Percentiles rank a stretch among this genome's conserved stretches.
These are phyloP conservation scores for Didymosphaeria variabile DNA, from an alignment of 2,329 filamentous ascomycete species.

Conservation along the genomic window DNA sequence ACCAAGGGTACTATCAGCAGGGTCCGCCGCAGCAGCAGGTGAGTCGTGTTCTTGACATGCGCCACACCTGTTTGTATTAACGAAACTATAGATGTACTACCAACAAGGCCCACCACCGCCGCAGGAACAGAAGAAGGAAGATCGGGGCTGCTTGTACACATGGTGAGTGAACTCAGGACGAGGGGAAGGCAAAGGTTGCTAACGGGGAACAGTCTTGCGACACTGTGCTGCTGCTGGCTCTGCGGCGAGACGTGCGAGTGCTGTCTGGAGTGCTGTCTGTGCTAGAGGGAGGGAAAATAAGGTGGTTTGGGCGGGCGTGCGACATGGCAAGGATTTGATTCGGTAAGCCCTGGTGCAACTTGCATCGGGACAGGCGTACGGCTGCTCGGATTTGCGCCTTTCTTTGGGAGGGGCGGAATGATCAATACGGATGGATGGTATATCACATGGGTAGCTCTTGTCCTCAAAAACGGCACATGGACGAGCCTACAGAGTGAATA, in stretches of 20 bases:
- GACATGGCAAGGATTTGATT: no score
- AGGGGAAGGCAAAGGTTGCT: conserved; percentile 1
- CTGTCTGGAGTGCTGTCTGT: conserved; percentile 45
- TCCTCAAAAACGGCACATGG: background rate
- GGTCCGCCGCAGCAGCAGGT: conserved; percentile 44
- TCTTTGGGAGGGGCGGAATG: background rate
- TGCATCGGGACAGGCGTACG: background rate
- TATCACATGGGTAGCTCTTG: background rate
- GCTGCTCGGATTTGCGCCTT: no score
- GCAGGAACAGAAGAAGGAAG: conserved; percentile 40
- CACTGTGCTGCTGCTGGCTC: conserved; percentile 49
- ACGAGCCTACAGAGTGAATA: background rate
- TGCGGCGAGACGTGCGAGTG: conserved; percentile 49
- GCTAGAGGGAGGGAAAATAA: conserved; percentile 17
- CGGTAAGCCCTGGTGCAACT: no score
- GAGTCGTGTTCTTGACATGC: conserved; percentile 12
- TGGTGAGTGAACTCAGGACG: conserved; percentile 32
- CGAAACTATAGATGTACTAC: conserved; percentile 42
- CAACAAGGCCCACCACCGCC: conserved; percentile 36
- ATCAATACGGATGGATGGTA: no score
- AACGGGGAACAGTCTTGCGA: conserved; percentile 35
- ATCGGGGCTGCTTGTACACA: conserved; percentile 42
- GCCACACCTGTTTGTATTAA: background rate
- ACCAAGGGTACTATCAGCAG: conserved; percentile 29
- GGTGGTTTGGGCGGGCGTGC: background rate